Evolutionary conservation across 805 yeast species (phyloP), one percentile per base, ranked within the genome.

Genomic region (Zygoascus biomembranicola): DNA sequence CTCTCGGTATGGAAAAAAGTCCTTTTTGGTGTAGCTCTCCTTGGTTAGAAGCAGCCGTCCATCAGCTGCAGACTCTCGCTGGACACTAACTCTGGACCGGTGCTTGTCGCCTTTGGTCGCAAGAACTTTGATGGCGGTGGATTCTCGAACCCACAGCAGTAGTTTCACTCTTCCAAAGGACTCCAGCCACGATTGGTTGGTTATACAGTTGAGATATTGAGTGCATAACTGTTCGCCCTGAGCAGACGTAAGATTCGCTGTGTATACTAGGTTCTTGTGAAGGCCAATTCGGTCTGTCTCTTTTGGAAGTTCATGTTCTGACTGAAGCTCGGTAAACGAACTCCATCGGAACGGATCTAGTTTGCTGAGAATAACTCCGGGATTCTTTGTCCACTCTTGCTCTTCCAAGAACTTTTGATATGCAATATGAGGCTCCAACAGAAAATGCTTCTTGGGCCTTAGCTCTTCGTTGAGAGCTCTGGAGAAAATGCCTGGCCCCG

Each of bases 181-280:
- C 57, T 82, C 84, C 8, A 87, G 65, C 96, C 96, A 88, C 62
- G 85, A 86, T 49, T 77, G 73, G 63, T 83, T 76, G 0, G 78
- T 82, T 31, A 83, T 71, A 67, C 95, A 85, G 55, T 77, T 77
- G 32, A 85, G 66, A 81, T 89, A 85, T 68, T 88, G 96, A 53
- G 85, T 81, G 26, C 85, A 66, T 16, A 87, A 74, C 50, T 84
- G 81, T 64, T 85, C 94, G 11, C 85, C 86, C 55, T 75, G 76
- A 8, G 71, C 63, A 39, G 75, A 72, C 0, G 85, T 74, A 31
- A 85, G 70, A 62, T 83, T 80, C 1, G 82, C 90, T 5, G 81
- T 69, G 32, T 81, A 72, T 35, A 87, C 67, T 26, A 86, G 72
- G 52, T 76, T 76, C 52, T 77, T 71, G 65, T 85, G 80, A 18